Percentiles rank a stretch among this genome's conserved stretches.
These are phyloP conservation scores for Diaporthe longicolla DNA, from an alignment of 2,329 filamentous ascomycete species.

Conservation along the genomic window DNA sequence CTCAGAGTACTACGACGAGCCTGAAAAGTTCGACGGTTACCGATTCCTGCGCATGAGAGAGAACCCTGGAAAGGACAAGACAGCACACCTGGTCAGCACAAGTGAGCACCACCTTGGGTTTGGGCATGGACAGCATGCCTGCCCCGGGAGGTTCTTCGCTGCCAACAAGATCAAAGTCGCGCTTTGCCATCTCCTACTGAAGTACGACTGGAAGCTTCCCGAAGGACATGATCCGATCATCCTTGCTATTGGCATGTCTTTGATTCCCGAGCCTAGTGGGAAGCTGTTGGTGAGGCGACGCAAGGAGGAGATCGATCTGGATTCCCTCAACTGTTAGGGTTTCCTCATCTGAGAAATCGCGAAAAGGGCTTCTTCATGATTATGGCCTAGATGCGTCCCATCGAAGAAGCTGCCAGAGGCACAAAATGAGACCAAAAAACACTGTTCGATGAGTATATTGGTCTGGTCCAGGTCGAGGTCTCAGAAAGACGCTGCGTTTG, in stretches of 20 bases:
- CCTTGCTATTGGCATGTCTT: conserved; percentile 34
- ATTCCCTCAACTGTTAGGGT: not conserved
- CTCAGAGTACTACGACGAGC: conserved; percentile 51
- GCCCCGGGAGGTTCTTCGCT: conserved; percentile 49
- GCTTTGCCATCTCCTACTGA: not conserved
- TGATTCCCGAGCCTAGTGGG: conserved; percentile 19
- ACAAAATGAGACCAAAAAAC: no score
- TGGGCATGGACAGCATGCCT: conserved; percentile 48
- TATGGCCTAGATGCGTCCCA: no score
- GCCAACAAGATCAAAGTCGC: conserved; percentile 50
- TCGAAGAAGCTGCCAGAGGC: no score
- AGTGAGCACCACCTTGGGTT: conserved; percentile 43
- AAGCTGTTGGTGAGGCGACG: conserved; percentile 40
- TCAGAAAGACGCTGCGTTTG: no score
- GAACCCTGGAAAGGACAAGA: conserved; percentile 30
- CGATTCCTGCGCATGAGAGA: conserved; percentile 53
- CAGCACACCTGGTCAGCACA: conserved; percentile 15
- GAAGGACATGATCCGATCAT: conserved; percentile 38
- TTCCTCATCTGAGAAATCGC: no score
- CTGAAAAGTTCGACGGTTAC: conserved; percentile 57
- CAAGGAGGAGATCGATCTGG: conserved; percentile 35
- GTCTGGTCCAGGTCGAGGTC: no score
- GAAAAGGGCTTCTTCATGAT: not conserved
- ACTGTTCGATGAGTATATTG: no score
- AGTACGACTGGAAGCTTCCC: conserved; percentile 24